Conservation (phyloP, 2,329 filamentous ascomycete genomes). For the Fusarium lateritium region DNA sequence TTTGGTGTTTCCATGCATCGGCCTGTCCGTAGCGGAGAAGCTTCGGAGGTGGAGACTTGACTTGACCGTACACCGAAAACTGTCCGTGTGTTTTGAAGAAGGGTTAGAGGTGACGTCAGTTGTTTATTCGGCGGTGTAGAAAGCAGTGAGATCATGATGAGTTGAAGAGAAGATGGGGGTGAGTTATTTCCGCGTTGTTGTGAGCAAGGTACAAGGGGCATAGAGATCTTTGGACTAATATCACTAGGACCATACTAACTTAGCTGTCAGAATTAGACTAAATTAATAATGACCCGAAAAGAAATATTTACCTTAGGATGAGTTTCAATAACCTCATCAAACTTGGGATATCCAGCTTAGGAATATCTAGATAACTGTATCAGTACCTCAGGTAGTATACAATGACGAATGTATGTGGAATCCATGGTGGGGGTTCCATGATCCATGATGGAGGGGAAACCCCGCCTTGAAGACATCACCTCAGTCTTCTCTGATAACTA, state of each 20-base stretch:
- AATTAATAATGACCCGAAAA: neutral
- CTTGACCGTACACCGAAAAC: slow-evolving; percentile 1
- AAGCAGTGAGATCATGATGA: slow-evolving; percentile 1
- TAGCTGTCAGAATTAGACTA: neutral
- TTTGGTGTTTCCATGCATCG: slow-evolving; percentile 18
- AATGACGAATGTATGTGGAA: neutral
- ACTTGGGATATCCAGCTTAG: neutral
- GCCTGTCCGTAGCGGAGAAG: slow-evolving; percentile 3
- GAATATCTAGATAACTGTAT: no score
- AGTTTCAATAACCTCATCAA: neutral
- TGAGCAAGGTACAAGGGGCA: slow-evolving; percentile 3
- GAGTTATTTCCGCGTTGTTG: slow-evolving; percentile 24
- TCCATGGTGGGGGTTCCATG: slow-evolving; percentile 21
- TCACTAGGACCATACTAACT: neutral
- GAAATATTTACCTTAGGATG: neutral
- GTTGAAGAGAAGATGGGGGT: neutral
- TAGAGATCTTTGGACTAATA: neutral
- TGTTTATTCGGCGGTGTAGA: slow-evolving; percentile 18
- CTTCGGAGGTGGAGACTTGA: slow-evolving; percentile 4
- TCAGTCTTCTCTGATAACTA: slow-evolving; percentile 25
- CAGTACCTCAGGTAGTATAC: neutral
- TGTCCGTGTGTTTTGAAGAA: neutral
- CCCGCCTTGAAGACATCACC: slow-evolving; percentile 24
- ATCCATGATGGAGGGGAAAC: slow-evolving; percentile 26
- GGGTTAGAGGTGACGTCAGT: slow-evolving; percentile 21